Evolutionary conservation across 2,329 filamentous ascomycete species (phyloP).

Genomic region (Talaromyces sp.): DNA sequence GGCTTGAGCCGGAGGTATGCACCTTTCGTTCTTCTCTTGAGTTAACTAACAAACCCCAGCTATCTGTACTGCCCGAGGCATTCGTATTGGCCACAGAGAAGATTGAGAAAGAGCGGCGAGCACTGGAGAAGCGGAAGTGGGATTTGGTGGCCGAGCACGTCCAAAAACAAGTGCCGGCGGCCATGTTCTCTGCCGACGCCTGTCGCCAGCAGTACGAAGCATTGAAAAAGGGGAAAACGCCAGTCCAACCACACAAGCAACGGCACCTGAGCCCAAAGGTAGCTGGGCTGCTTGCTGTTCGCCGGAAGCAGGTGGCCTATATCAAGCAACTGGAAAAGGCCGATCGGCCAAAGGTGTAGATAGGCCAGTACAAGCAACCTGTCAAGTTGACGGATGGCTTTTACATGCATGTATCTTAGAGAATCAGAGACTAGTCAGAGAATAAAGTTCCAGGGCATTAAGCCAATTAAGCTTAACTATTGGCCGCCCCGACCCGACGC

Average conservation of each 20-base stretch:
- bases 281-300: not conserved
- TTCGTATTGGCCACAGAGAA: constrained; percentile 18
- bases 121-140: constrained; percentile 39
- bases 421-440: not conserved
- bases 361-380: too few species aligned
- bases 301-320: not conserved
- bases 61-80: constrained; percentile 2
- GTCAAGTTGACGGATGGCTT: too few species aligned
- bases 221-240: not conserved
- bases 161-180: constrained; percentile 30
- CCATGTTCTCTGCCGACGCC: constrained; percentile 43
- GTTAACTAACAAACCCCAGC: constrained; percentile 28
- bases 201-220: constrained; percentile 21
- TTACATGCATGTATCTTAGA: too few species aligned
- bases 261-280: not conserved
- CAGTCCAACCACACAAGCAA: not conserved
- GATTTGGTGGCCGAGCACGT: constrained; percentile 39
- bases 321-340: not conserved
- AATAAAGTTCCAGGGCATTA: not conserved
- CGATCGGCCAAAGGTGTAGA: not conserved
- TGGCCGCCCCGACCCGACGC: not conserved
- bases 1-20: constrained; percentile 46
- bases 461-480: not conserved
- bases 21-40: constrained; percentile 28
- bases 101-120: constrained; percentile 27